Evolutionary conservation across 1,284 basidiomycete genomes (phyloP).

Genomic region (Austroboletus novae-zelandiae): DNA sequence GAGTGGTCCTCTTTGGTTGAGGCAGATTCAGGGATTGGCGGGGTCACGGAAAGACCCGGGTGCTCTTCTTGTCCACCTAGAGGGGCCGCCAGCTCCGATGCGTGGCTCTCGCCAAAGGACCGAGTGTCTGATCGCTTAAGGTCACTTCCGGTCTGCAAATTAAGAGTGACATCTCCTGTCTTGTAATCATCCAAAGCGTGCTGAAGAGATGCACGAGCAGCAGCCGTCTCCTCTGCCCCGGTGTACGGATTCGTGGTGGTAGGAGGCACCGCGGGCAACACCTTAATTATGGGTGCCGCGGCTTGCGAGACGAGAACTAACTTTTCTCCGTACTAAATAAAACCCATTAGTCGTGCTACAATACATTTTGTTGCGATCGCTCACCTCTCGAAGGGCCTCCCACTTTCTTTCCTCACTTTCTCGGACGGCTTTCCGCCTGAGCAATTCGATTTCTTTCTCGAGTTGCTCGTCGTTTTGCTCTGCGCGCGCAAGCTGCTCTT

Average conservation of each 20-base stretch:
- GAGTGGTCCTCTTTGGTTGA: conserved; percentile 2
- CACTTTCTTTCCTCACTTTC: conserved; percentile 74
- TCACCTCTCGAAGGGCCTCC: conserved; percentile 74
- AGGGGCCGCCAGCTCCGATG: conserved; percentile 58
- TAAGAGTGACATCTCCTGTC: conserved; percentile 58
- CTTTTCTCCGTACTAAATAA: conserved; percentile 69
- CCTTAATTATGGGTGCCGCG: conserved; percentile 54
- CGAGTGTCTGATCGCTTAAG: conserved; percentile 67
- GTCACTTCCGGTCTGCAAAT: conserved; percentile 47
- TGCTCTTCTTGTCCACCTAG: conserved; percentile 28
- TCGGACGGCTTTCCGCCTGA: conserved; percentile 69
- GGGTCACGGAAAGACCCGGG: conserved; percentile 41
- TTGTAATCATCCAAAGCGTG: conserved; percentile 72
- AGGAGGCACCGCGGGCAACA: conserved; percentile 63
- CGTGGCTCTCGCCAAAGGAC: conserved; percentile 80
- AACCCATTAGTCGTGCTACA: conserved; percentile 2
- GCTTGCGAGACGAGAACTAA: conserved; percentile 70
- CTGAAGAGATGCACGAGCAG: conserved; percentile 71
- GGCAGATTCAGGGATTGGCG: conserved; percentile 31
- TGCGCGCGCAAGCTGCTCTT: conserved; percentile 58
- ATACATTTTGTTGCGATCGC: conserved; percentile 7
- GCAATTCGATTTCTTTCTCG: conserved; percentile 65
- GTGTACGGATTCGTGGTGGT: conserved; percentile 51
- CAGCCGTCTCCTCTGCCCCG: conserved; percentile 60
- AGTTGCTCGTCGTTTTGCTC: conserved; percentile 59